These are phyloP conservation scores for Cercospora janseana DNA, from an alignment of 2,329 filamentous ascomycete genomes.

Conservation along the genomic window DNA sequence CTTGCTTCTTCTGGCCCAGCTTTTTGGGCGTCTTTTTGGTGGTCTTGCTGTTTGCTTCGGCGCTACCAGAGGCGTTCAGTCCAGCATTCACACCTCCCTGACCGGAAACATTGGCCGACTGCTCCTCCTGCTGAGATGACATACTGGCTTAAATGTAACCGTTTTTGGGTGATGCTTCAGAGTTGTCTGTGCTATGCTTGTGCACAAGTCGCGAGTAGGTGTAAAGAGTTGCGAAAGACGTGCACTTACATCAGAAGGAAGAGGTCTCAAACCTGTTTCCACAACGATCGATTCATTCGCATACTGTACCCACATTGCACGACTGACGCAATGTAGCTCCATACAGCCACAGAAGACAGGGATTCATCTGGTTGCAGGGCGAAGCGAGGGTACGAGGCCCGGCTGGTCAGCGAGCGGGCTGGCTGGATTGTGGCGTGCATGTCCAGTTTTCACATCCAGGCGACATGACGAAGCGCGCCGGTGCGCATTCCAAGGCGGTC, in stretches of 20 bases:
- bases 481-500: too few species aligned
- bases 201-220: not conserved
- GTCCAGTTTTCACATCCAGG: slow-evolving; percentile 1
- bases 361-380: slow-evolving; percentile 15
- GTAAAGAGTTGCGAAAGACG: slow-evolving; percentile 13
- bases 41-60: slow-evolving; percentile 40
- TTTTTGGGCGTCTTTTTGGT: slow-evolving; percentile 51
- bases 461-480: slow-evolving; percentile 13
- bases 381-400: slow-evolving; percentile 9
- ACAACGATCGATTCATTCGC: slow-evolving; percentile 16
- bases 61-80: slow-evolving; percentile 34
- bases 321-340: slow-evolving; percentile 29
- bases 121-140: slow-evolving; percentile 28
- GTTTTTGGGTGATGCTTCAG: not conserved
- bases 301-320: slow-evolving; percentile 21
- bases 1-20: slow-evolving; percentile 47
- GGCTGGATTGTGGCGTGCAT: slow-evolving; percentile 16
- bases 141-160: slow-evolving; percentile 20
- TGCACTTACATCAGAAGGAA: slow-evolving; percentile 17
- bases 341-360: slow-evolving; percentile 28
- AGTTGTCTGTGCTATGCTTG: slow-evolving; percentile 6
- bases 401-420: slow-evolving; percentile 15
- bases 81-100: slow-evolving; percentile 30
- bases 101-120: slow-evolving; percentile 27
- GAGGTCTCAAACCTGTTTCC: slow-evolving; percentile 30